These are phyloP conservation scores for Aureobasidium sp. DNA, from an alignment of 2,329 filamentous ascomycete genomes.

Conservation along the genomic window DNA sequence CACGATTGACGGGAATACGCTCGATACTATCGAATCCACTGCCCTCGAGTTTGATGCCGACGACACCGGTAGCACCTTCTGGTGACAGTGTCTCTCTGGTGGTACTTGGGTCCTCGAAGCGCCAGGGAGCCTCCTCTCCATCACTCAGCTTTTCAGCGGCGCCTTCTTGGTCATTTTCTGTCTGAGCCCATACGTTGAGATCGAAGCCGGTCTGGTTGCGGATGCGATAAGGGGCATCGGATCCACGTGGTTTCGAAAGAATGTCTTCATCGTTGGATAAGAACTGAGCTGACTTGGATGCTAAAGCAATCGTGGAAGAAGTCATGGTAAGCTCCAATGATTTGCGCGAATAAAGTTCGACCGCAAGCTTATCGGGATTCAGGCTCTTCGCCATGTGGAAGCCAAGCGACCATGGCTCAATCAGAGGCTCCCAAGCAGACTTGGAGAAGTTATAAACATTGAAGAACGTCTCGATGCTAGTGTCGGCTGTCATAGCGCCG, in stretches of 20 bases:
- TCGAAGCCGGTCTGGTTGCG: slow-evolving; percentile 95
- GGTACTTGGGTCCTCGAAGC: slow-evolving; percentile 93
- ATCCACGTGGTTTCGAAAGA: slow-evolving; percentile 82
- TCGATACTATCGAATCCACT: slow-evolving; percentile 90
- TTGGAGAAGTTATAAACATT: slow-evolving; percentile 99
- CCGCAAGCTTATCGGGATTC: slow-evolving; percentile 65
- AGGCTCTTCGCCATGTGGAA: slow-evolving; percentile 77
- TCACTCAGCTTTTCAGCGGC: slow-evolving; percentile 73
- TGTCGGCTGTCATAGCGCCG: slow-evolving; percentile 74
- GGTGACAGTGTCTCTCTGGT: slow-evolving; percentile 88
- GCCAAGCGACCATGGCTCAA: slow-evolving; percentile 95
- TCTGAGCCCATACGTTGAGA: slow-evolving; percentile 73
- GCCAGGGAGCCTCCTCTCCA: slow-evolving; percentile 88
- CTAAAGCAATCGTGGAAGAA: slow-evolving; percentile 85
- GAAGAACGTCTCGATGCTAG: slow-evolving; percentile 84
- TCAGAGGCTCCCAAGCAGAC: slow-evolving; percentile 91
- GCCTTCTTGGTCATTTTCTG: slow-evolving; percentile 60
- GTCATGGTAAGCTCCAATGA: slow-evolving; percentile 88
- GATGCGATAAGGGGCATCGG: slow-evolving; percentile 87
- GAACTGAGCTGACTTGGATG: slow-evolving; percentile 88
- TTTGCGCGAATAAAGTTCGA: slow-evolving; percentile 84
- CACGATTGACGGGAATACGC: slow-evolving; percentile 83
- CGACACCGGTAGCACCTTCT: slow-evolving; percentile 70
- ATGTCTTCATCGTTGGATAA: slow-evolving; percentile 84
- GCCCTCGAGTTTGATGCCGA: slow-evolving; percentile 78